Percentiles rank a stretch among this genome's conserved stretches.
phyloP scores from a whole-genome alignment of 352 stramenopile genomes.

The Phytophthora macrochlamydospora region DNA sequence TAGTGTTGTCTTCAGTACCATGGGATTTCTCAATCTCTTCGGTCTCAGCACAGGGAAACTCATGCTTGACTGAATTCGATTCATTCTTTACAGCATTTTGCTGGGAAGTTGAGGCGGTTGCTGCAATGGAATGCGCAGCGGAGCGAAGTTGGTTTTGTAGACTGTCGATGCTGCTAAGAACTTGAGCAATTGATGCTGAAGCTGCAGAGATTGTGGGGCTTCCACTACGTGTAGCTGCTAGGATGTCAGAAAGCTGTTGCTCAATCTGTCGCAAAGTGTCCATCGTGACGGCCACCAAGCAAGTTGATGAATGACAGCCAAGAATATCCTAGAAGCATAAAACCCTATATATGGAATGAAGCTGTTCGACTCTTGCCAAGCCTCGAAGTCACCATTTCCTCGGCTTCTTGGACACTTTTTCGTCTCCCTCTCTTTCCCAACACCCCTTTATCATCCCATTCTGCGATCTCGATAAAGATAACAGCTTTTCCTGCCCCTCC shows the following conservation, averaged over 20 bases:
- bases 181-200: not conserved
- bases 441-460: not conserved
- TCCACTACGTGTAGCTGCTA: not conserved
- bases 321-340: no score
- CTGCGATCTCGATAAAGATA: not conserved
- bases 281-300: not conserved
- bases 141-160: not conserved
- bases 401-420: no score
- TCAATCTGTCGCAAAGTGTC: not conserved
- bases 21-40: slow-evolving; percentile 2
- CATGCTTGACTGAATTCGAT: not conserved
- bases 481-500: no score
- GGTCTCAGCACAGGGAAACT: not conserved
- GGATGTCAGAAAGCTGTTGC: not conserved
- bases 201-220: not conserved
- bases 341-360: no score
- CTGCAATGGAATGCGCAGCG: not conserved
- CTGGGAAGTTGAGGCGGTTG: not conserved
- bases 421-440: no score
- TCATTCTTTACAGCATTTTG: not conserved
- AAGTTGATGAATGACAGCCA: no score
- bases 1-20: not conserved
- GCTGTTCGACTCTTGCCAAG: no score
- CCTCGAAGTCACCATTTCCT: no score
- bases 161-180: not conserved